Base-by-base conservation (phyloP, 371 early-diverging fungal genomes). In the Syncephalastrum racemosum region DNA sequence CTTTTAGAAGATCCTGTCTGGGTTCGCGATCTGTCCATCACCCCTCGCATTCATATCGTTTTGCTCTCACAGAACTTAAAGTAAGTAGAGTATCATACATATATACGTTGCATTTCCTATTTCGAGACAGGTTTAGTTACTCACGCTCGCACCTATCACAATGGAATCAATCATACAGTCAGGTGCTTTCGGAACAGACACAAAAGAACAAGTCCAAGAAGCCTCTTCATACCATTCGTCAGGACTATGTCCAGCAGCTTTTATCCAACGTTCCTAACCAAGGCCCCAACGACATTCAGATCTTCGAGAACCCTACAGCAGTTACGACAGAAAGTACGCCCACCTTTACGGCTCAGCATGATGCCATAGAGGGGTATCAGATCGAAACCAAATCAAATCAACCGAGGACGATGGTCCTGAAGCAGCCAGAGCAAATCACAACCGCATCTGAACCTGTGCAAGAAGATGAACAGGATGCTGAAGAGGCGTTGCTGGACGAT, bases 1-100 rank as follows among this genome's bases (percentile, higher is more conserved):
- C 51, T 90, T 22, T 77, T 82, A 2, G 80, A 80, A 41, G 87
- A 89, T 39, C 88, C 90, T 2, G 77, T 83, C 12, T 90, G 80
- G 80, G 62, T 66, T 45, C 71, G 80, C 16, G 74, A 73, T 59
- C 23, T 61, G 3, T 52, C 59, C 36, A 25, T 31, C 4, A 4
- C 42, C 10, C 46, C 66, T 1, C 42, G 54, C 23, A 56, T 70
- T 0, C 72, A 74, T 19, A 58, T 79, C 18, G 53, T 79, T 4
- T 39, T 46, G 1, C 36, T 58, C 41, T 55, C 68, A 39, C 64
- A 76, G 25, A 64, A 75, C 39, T 53, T 73, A 40, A 58, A 67
- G 79, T 73, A 72, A 71, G 61, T 46, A 24, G 12, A 20, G 4
- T 25, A 16, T 41, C 19, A 12, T 27, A 23, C 3, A 23, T 20